Percentiles rank a stretch among this genome's conserved stretches.
Evolutionary conservation across 495 filamentous ascomycete species (phyloP).

Genomic region (Glonium stellatum): DNA sequence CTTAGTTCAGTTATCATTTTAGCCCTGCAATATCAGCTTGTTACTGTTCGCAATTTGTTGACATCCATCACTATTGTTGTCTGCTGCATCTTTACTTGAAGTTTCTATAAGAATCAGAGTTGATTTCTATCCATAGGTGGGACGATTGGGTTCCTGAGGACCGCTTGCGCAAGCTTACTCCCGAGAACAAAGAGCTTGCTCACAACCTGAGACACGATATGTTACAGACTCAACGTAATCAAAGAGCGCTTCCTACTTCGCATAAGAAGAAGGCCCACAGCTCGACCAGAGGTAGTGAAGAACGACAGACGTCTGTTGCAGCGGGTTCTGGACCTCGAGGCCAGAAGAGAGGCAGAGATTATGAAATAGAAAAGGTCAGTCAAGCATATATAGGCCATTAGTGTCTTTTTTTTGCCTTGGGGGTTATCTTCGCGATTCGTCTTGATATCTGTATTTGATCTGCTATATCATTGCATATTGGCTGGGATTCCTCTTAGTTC

Average conservation of each 20-base stretch:
- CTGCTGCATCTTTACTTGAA: not conserved
- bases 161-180: slow-evolving; percentile 85
- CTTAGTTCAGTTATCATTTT: not conserved
- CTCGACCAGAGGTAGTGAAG: slow-evolving; percentile 80
- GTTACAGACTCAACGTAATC: slow-evolving; percentile 43
- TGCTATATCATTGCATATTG: not conserved
- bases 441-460: not conserved
- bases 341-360: slow-evolving; percentile 68
- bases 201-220: slow-evolving; percentile 54
- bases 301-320: slow-evolving; percentile 59
- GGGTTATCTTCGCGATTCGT: not conserved
- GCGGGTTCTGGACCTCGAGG: slow-evolving; percentile 51
- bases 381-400: not conserved
- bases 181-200: slow-evolving; percentile 89
- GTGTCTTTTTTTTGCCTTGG: not conserved
- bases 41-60: not conserved
- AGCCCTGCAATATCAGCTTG: not conserved
- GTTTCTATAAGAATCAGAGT: slow-evolving; percentile 4
- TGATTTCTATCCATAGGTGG: slow-evolving; percentile 51
- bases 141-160: slow-evolving; percentile 98
- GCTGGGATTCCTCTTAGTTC: not conserved
- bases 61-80: not conserved
- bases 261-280: slow-evolving; percentile 54
- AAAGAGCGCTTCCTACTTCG: slow-evolving; percentile 33
- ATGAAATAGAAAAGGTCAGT: slow-evolving; percentile 78